Evolutionary conservation across 2,329 filamentous ascomycete species (phyloP), one percentile per base, ranked within the genome.

Genomic region (Pseudogymnoascus sp.): DNA sequence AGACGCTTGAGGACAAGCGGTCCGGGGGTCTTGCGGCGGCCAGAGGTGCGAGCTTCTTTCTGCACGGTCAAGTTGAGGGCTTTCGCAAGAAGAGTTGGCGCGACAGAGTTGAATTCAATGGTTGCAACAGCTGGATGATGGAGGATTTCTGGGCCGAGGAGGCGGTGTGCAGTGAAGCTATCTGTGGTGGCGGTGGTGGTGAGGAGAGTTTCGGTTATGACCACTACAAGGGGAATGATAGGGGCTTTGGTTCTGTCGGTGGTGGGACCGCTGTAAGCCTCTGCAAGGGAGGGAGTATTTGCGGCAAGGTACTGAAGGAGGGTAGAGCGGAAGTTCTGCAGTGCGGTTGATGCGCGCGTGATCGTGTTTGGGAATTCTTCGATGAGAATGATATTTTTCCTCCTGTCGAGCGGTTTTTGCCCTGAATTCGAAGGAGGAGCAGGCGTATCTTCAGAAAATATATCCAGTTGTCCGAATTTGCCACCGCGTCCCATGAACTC

Each of bases 91-190:
- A 93, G 83, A 0, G 93, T 94, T 0, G 91, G 87, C 0, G 94
- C 94, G 64, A 99, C 87, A 10, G 89, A 83, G 69, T 99, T 99
- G 76, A 97, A 99, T 66, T 96, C 92, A 66, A 99, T 90, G 4
- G 89, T 79, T 7, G 84, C 85, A 1, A 91, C 86, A 12, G 87
- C 87, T 0, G 90, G 87, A 73, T 97, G 92, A 42, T 88, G 86
- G 12, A 91, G 80, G 45, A 99, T 89, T 66, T 94, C 89, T 0
- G 92, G 87, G 0, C 95, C 94, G 2, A 99, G 83, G 15, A 99
- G 77, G 25, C 92, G 86, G 76, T 97, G 90, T 0, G 91, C 91
- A 0, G 94, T 99, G 69, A 97, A 92, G 73, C 90, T 97, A 71
- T 97, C 92, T 10, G 90, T 86, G 8, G 89, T 86, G 1, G 92